phyloP scores from a whole-genome alignment of 192 early-diverging fungal species.

The Rhizoclosmatium sp. region DNA sequence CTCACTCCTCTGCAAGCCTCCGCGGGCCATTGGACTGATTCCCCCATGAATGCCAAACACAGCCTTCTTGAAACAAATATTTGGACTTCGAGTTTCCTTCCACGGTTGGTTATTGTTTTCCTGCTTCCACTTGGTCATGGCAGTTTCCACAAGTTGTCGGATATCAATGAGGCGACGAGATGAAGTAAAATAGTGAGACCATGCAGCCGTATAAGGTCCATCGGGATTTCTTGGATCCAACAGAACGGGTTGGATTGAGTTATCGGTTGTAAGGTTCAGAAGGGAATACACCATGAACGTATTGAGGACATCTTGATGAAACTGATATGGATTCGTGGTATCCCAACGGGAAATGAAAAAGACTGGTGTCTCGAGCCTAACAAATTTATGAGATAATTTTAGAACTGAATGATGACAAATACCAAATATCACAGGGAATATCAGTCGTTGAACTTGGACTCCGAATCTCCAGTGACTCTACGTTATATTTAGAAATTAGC shows the following conservation, averaged over 20 bases:
- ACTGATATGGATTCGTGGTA: slow-evolving; percentile 44
- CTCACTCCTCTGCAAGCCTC: neutral
- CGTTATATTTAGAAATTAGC: neutral
- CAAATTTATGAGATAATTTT: neutral
- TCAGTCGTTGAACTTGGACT: neutral
- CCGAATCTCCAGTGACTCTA: neutral
- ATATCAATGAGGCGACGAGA: slow-evolving; percentile 24
- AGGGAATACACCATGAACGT: slow-evolving; percentile 39
- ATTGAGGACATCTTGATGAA: slow-evolving; percentile 41
- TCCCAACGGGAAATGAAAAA: slow-evolving; percentile 40
- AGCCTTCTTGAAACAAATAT: slow-evolving; percentile 16
- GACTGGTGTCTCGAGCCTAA: slow-evolving; percentile 27
- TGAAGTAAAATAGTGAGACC: slow-evolving; percentile 28
- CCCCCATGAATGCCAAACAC: slow-evolving; percentile 42
- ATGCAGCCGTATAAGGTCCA: slow-evolving; percentile 35
- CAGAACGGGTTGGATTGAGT: slow-evolving; percentile 34
- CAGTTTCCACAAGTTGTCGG: neutral
- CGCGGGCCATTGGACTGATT: slow-evolving; percentile 24
- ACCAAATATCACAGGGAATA: slow-evolving; percentile 16
- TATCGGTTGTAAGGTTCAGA: slow-evolving; percentile 12
- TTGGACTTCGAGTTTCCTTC: neutral
- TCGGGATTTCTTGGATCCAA: slow-evolving; percentile 32
- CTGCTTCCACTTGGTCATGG: neutral
- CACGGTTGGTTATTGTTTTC: neutral
- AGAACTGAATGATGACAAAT: neutral